A percentile compares a stretch with the other conserved stretches of the same genome.
Conservation (phyloP, 108 stramenopile genomes). For the Schizochytrium sp. region DNA sequence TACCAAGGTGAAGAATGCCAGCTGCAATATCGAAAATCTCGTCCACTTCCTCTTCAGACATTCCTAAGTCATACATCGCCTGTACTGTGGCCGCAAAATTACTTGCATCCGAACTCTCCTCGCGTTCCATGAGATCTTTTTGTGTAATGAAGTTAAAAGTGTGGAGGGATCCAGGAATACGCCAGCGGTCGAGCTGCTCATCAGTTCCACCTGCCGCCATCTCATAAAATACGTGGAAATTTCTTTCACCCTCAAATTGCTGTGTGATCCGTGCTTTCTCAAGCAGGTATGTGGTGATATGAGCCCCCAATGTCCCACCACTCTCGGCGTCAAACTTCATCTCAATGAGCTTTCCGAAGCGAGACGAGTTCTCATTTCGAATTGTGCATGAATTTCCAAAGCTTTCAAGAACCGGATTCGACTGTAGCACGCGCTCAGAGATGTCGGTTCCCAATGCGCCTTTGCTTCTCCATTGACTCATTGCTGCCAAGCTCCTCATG, state of each 20-base stretch:
- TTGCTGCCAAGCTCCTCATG: conserved; percentile 51
- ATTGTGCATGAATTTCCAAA: conserved; percentile 66
- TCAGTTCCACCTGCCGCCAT: conserved; percentile 63
- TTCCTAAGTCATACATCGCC: conserved; percentile 62
- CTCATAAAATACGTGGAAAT: conserved; percentile 81
- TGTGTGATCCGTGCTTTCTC: conserved; percentile 74
- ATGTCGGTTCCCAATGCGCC: background rate
- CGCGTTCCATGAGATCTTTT: background rate
- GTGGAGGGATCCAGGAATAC: conserved; percentile 71
- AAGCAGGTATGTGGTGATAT: conserved; percentile 77
- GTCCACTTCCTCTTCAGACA: background rate
- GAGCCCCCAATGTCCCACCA: conserved; percentile 43
- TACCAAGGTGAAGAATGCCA: conserved; percentile 67
- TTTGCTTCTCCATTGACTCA: conserved; percentile 49
- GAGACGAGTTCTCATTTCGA: conserved; percentile 64
- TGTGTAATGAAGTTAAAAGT: conserved; percentile 13
- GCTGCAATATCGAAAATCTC: conserved; percentile 56
- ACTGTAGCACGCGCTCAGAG: conserved; percentile 16
- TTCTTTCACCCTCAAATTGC: conserved; percentile 75
- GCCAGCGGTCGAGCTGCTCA: conserved; percentile 70
- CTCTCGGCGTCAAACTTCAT: conserved; percentile 62
- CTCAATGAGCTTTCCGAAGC: conserved; percentile 66
- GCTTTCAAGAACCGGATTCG: conserved; percentile 66
- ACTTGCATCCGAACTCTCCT: background rate
- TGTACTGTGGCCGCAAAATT: conserved; percentile 39